Conservation (phyloP, 2,329 filamentous ascomycete genomes). For the Aspergillus fijiensis region DNA sequence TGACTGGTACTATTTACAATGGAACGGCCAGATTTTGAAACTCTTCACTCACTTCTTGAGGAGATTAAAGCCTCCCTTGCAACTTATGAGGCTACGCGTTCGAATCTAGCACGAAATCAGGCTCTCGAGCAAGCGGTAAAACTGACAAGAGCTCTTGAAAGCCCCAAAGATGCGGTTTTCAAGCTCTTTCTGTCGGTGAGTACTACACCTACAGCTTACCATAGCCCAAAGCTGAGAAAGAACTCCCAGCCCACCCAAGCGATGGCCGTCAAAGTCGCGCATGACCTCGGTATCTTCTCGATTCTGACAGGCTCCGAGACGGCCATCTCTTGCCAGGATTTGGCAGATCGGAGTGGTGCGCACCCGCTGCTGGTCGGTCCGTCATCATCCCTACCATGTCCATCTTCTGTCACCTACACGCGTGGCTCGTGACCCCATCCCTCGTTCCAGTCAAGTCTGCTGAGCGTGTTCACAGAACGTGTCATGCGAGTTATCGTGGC, state of each 20-base stretch:
- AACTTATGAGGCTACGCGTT: too few relatives aligned
- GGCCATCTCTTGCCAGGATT: conserved; percentile 15
- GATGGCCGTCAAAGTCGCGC: conserved; percentile 23
- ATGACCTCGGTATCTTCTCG: conserved; percentile 21
- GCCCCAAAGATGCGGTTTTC: conserved; percentile 20
- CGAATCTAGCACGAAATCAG: too few relatives aligned
- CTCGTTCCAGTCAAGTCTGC: not conserved
- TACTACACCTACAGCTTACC: not conserved
- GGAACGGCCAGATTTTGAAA: too few relatives aligned
- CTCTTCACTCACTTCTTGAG: too few relatives aligned
- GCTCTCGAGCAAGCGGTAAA: conserved; percentile 18
- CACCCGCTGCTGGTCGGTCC: conserved; percentile 25
- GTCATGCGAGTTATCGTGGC: conserved; percentile 24
- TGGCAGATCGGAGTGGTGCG: conserved; percentile 22
- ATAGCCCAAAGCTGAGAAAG: not conserved
- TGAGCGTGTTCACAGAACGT: conserved; percentile 15
- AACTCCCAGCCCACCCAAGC: conserved; percentile 16
- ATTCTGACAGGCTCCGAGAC: conserved; percentile 15
- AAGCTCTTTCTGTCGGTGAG: conserved; percentile 21
- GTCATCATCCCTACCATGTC: not conserved
- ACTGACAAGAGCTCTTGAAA: conserved; percentile 20
- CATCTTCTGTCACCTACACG: too few relatives aligned
- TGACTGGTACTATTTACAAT: too few relatives aligned
- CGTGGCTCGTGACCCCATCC: too few relatives aligned
- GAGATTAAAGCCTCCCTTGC: too few relatives aligned